Conservation (phyloP, 2,329 filamentous ascomycete genomes). For the Clonostachys rosea region DNA sequence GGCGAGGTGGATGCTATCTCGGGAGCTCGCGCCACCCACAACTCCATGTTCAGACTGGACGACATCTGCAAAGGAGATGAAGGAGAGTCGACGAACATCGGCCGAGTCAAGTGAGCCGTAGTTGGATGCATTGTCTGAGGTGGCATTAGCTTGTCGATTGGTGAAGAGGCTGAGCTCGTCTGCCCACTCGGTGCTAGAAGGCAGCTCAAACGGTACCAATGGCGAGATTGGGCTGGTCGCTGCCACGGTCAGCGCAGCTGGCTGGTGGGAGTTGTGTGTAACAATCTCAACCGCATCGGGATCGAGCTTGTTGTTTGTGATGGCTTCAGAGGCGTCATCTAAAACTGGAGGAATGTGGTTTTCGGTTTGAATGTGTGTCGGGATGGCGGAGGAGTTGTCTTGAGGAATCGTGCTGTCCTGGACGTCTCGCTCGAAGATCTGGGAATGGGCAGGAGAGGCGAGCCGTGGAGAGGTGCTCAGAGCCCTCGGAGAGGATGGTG, state of each 20-base stretch:
- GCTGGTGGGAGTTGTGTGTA: slow-evolving; percentile 79
- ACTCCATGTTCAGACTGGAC: slow-evolving; percentile 78
- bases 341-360: slow-evolving; percentile 90
- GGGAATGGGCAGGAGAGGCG: slow-evolving; percentile 70
- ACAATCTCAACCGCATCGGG: slow-evolving; percentile 91
- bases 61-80: slow-evolving; percentile 96
- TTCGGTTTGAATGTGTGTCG: slow-evolving; percentile 88
- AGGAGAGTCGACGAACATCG: slow-evolving; percentile 81
- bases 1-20: slow-evolving; percentile 67
- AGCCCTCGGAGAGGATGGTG: slow-evolving; percentile 62
- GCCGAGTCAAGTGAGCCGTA: slow-evolving; percentile 71
- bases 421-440: slow-evolving; percentile 93
- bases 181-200: slow-evolving; percentile 41
- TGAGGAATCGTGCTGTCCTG: slow-evolving; percentile 69
- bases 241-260: slow-evolving; percentile 65
- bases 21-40: slow-evolving; percentile 42
- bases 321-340: slow-evolving; percentile 86
- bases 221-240: slow-evolving; percentile 9
- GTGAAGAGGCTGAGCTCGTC: slow-evolving; percentile 54
- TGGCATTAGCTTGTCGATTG: slow-evolving; percentile 25
- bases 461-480: slow-evolving; percentile 69
- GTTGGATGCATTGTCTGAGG: slow-evolving; percentile 60
- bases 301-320: slow-evolving; percentile 80
- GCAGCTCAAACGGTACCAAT: too few species aligned
- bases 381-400: slow-evolving; percentile 80